phyloP scores from a whole-genome alignment of 2,329 filamentous ascomycete species.

The Helicocarpus griseus region DNA sequence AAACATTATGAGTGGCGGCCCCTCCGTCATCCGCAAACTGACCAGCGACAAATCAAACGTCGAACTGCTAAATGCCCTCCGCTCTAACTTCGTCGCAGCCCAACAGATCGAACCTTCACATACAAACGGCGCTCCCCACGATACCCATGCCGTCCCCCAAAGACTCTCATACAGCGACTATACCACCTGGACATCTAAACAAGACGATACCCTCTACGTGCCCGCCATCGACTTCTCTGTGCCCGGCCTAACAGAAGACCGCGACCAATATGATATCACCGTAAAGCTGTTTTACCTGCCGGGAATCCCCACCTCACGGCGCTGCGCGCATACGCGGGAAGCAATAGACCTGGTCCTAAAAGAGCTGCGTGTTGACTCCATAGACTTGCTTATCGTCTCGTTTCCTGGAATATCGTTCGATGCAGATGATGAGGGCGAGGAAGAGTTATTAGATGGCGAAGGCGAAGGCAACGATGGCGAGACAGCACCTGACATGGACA shows the following conservation, averaged over 20 bases:
- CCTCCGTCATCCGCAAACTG: slow-evolving; percentile 72
- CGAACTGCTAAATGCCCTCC: slow-evolving; percentile 81
- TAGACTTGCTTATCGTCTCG: slow-evolving; percentile 84
- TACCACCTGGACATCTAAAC: slow-evolving; percentile 55
- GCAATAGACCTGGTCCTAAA: slow-evolving; percentile 71
- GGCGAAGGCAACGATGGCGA: slow-evolving; percentile 13
- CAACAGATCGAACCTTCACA: slow-evolving; percentile 47
- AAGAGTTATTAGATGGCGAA: slow-evolving; percentile 23
- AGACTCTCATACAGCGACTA: slow-evolving; percentile 24
- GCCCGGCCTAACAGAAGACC: slow-evolving; percentile 68
- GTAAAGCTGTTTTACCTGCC: slow-evolving; percentile 92
- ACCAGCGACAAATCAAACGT: slow-evolving; percentile 77
- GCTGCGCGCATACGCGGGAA: slow-evolving; percentile 62
- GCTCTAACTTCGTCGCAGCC: slow-evolving; percentile 68
- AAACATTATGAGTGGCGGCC: slow-evolving; percentile 78
- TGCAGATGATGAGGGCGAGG: slow-evolving; percentile 61
- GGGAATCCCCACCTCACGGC: slow-evolving; percentile 52
- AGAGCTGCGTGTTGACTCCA: slow-evolving; percentile 62
- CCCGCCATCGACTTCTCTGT: slow-evolving; percentile 66
- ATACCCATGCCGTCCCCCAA: slow-evolving; percentile 7
- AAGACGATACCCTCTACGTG: slow-evolving; percentile 57
- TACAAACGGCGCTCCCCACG: slow-evolving; percentile 18
- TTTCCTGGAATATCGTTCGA: slow-evolving; percentile 93
- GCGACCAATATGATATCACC: slow-evolving; percentile 82
- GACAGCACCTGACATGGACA: slow-evolving; percentile 40